These are phyloP conservation scores for Puccinia brachypodii DNA, from an alignment of 1,284 basidiomycete species.

Conservation along the genomic window DNA sequence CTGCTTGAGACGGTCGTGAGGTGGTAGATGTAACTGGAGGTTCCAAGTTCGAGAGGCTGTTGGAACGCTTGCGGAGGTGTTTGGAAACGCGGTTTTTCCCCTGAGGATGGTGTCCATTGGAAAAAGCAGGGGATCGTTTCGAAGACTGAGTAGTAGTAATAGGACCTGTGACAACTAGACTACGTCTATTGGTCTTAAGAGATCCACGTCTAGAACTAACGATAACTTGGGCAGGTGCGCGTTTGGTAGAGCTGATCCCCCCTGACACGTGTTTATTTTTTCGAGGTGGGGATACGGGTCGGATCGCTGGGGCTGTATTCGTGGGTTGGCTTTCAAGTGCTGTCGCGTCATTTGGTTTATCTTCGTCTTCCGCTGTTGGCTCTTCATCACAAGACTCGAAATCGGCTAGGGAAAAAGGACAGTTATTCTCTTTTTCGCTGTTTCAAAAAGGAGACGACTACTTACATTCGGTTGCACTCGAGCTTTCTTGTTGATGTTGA, in stretches of 20 bases:
- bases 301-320: background rate
- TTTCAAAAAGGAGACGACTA: background rate
- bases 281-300: background rate
- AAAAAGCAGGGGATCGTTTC: background rate
- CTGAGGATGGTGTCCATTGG: background rate
- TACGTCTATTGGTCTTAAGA: background rate
- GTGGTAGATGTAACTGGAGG: background rate
- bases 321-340: background rate
- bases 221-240: background rate
- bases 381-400: constrained; percentile 19
- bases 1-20: background rate
- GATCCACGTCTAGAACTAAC: background rate
- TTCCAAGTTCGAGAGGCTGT: background rate
- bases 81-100: background rate
- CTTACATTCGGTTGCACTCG: constrained; percentile 5
- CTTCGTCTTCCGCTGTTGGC: background rate
- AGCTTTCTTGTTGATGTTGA: too few species aligned
- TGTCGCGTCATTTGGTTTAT: background rate
- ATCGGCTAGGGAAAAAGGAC: background rate
- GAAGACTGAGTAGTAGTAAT: too few species aligned
- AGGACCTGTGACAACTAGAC: too few species aligned
- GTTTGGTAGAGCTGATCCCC: background rate
- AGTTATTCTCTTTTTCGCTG: too few species aligned
- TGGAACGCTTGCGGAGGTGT: constrained; percentile 3
- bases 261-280: background rate